Percentiles rank a stretch among this genome's conserved stretches.
Evolutionary conservation across 116 monocot genomes (phyloP).

Genomic region (Thalassia testudinum): DNA sequence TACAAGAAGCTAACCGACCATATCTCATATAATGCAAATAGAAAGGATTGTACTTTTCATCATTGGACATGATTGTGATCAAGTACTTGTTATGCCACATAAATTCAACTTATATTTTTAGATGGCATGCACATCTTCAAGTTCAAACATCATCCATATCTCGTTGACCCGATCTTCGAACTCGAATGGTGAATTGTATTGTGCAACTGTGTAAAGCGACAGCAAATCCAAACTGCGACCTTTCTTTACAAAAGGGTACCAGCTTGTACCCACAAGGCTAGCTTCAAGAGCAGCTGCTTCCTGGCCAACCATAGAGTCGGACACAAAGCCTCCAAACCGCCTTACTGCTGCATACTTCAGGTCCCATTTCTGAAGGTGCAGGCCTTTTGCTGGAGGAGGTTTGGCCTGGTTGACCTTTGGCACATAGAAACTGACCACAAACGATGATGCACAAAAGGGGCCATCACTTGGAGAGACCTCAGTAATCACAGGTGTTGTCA

Average conservation of each 20-base stretch:
- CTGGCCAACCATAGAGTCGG: slow-evolving; percentile 30
- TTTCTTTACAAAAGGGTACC: slow-evolving; percentile 36
- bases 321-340: slow-evolving; percentile 69
- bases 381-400: slow-evolving; percentile 70
- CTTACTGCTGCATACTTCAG: too few relatives aligned
- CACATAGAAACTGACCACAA: slow-evolving; percentile 74
- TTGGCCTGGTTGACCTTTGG: slow-evolving; percentile 58
- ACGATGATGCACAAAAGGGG: too few relatives aligned
- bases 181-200: slow-evolving; percentile 90
- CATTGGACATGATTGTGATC: too few relatives aligned
- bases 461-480: slow-evolving; percentile 73
- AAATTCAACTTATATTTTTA: too few relatives aligned
- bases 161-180: slow-evolving; percentile 72
- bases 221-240: slow-evolving; percentile 23
- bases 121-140: slow-evolving; percentile 6
- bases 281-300: too few relatives aligned
- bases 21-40: too few relatives aligned
- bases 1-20: too few relatives aligned
- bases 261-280: slow-evolving; percentile 43
- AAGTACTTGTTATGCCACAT: too few relatives aligned
- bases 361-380: too few relatives aligned
- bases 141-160: slow-evolving; percentile 69
- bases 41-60: too few relatives aligned
- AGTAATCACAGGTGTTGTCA: slow-evolving; percentile 77
- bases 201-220: too few relatives aligned